Evolutionary conservation across 108 stramenopile genomes (phyloP), one percentile per base, ranked within the genome.

Genomic region (Pseudonitzschia pungens): DNA sequence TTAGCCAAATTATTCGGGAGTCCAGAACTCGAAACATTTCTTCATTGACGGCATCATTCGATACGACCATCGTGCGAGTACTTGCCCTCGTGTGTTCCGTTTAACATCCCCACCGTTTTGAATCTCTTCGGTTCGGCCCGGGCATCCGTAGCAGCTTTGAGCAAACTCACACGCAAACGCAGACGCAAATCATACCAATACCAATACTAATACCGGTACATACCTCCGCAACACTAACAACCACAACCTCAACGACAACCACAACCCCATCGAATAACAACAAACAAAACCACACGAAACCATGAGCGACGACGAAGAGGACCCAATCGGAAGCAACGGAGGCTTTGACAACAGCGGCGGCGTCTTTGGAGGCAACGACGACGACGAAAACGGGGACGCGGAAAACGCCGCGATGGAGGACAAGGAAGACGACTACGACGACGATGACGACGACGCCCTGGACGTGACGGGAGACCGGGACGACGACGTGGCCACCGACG

Each of bases 261-360:
- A 36, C 36, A 36, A 36, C n/a, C n/a, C n/a, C n/a, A n/a, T n/a
- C n/a, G n/a, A n/a, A n/a, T n/a, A n/a, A n/a, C n/a, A n/a, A n/a
- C n/a, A n/a, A n/a, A n/a, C n/a, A n/a, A 43, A 43, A 43, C 18
- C 3, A 48, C 45, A 18, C 45, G 26, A 2, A 2, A 55, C 54
- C 16, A 93, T 93, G 92, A 91, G 89, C 69, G 92, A 93, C 88
- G 91, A 90, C 81, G 66, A 67, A 0, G 88, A 93, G 73, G 81
- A 86, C 75, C 89, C 89, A 40, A 89, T 93, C 59, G 92, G 87
- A 14, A 78, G 69, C 54, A 86, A 78, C 44, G 74, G 68, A 41
- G 92, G 89, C 29, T 91, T 87, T 65, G 92, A 93, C 79, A 93
- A 93, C 76, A 54, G 79, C 64, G 92, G 92, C 18, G 92, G 92